A percentile compares a stretch with the other conserved stretches of the same genome.
Conservation (phyloP, 768 basidiomycete genomes). For the Multifurca ochricompacta region DNA sequence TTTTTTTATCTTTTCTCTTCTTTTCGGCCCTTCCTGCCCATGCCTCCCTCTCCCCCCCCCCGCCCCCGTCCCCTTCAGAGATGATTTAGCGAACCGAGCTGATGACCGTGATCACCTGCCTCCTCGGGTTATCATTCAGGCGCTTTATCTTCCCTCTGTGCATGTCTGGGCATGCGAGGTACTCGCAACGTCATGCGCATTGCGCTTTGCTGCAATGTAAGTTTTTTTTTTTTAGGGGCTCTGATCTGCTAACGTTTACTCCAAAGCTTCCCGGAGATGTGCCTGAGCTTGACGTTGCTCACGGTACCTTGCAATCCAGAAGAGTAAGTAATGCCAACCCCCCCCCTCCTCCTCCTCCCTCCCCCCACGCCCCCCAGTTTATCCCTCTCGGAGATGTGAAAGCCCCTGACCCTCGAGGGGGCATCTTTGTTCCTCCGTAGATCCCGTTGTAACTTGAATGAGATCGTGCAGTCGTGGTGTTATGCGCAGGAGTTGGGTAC, state of each 20-base stretch:
- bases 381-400: no score
- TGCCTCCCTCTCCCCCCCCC: not conserved
- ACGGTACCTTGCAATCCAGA: constrained; percentile 14
- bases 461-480: constrained; percentile 24
- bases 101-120: not conserved
- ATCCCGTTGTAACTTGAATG: constrained; percentile 17
- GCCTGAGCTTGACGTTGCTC: constrained; percentile 18
- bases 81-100: not conserved
- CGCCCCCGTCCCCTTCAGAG: not conserved
- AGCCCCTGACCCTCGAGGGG: no score
- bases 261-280: constrained; percentile 21
- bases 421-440: no score
- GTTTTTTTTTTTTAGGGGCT: not conserved
- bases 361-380: no score
- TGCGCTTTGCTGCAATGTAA: constrained; percentile 23
- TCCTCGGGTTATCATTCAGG: not conserved
- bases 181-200: constrained; percentile 22
- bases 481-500: constrained; percentile 23
- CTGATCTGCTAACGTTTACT: not conserved
- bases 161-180: constrained; percentile 26
- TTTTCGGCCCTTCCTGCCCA: no score
- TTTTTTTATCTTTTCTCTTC: not conserved
- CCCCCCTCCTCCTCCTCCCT: no score
- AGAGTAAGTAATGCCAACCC: no score
- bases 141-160: constrained; percentile 23